A percentile compares a stretch with the other conserved stretches of the same genome.
phyloP scores from a whole-genome alignment of 805 yeast species.

The Jamesozyma hellenica region DNA sequence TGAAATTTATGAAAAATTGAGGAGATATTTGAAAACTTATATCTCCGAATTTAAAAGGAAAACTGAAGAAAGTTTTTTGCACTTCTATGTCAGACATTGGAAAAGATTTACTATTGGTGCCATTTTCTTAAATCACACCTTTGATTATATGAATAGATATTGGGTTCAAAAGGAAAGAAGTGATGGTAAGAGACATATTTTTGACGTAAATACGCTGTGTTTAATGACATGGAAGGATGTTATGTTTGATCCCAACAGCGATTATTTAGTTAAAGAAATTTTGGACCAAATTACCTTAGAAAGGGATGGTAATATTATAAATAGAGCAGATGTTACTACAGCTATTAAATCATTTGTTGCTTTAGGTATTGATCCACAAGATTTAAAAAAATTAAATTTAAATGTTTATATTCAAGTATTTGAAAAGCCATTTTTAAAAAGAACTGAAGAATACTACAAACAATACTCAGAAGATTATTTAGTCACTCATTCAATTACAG shows the following conservation, averaged over 20 bases:
- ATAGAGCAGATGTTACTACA: conserved; percentile 52
- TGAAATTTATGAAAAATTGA: conserved; percentile 70
- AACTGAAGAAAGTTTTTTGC: conserved; percentile 58
- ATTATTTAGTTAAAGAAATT: conserved; percentile 55
- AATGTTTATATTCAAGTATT: conserved; percentile 72
- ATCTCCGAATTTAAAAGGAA: conserved; percentile 40
- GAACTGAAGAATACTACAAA: conserved; percentile 42
- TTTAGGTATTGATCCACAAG: conserved; percentile 84
- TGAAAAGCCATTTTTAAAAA: conserved; percentile 65
- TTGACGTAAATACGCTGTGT: conserved; percentile 84
- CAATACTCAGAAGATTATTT: conserved; percentile 61
- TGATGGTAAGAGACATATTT: conserved; percentile 82
- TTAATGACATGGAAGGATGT: conserved; percentile 79
- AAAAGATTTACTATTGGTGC: conserved; percentile 85
- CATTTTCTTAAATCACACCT: conserved; percentile 80
- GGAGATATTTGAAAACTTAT: conserved; percentile 53
- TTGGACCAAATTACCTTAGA: conserved; percentile 67
- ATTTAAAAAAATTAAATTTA: conserved; percentile 74
- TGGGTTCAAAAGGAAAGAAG: conserved; percentile 96
- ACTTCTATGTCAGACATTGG: conserved; percentile 83
- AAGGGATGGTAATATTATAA: conserved; percentile 67
- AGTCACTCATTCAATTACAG: conserved; percentile 70
- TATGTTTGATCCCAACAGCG: conserved; percentile 61
- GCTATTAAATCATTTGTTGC: conserved; percentile 82
- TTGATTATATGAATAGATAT: conserved; percentile 90